Evolutionary conservation across 257 asterid genomes (phyloP).

Genomic region (Vinca minor): DNA sequence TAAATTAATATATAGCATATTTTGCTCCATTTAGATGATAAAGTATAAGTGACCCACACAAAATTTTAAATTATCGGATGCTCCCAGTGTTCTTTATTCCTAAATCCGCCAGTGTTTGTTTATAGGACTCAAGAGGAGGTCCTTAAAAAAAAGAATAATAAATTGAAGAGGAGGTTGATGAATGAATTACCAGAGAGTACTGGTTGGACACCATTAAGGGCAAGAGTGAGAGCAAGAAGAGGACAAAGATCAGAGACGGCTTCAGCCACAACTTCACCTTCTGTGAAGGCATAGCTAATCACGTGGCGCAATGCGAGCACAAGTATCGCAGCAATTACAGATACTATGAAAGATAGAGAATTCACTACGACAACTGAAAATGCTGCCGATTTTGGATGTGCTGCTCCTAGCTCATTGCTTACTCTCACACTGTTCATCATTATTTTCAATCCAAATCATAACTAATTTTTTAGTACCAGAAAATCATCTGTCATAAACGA

Average conservation of each 20-base stretch:
- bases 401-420: slow-evolving; percentile 38
- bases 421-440: slow-evolving; percentile 29
- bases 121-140: too few species aligned
- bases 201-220: slow-evolving; percentile 35
- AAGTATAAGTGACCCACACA: too few species aligned
- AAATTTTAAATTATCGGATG: too few species aligned
- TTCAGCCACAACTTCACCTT: slow-evolving; percentile 30
- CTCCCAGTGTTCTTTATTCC: too few species aligned
- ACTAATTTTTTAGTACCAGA: too few species aligned
- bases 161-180: too few species aligned
- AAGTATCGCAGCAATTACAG: slow-evolving; percentile 17
- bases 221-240: slow-evolving; percentile 26
- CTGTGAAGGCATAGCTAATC: slow-evolving; percentile 33
- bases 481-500: too few species aligned
- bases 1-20: too few species aligned
- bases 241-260: slow-evolving; percentile 38
- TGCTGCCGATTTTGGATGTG: slow-evolving; percentile 33
- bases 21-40: too few species aligned
- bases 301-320: slow-evolving; percentile 18
- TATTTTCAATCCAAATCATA: too few species aligned
- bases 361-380: slow-evolving; percentile 30
- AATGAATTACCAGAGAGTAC: slow-evolving; percentile 38
- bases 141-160: too few species aligned
- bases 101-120: too few species aligned
- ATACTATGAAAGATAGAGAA: slow-evolving; percentile 16